Evolutionary conservation across 495 filamentous ascomycete species (phyloP).

Genomic region (Tetracladium marchalianum): DNA sequence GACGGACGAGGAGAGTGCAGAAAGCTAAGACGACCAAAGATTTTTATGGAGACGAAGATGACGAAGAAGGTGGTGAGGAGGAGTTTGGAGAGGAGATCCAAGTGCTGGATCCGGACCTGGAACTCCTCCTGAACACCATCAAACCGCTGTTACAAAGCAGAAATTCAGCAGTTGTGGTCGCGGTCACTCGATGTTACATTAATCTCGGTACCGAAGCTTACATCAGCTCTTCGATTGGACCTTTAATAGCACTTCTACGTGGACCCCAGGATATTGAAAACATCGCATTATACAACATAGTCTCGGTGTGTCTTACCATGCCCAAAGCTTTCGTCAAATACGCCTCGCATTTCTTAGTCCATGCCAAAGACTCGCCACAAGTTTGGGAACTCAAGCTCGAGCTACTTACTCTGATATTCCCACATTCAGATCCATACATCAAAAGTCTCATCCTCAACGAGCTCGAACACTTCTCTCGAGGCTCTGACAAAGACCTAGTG

Average conservation of each 20-base stretch:
- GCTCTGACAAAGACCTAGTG: constrained; percentile 65
- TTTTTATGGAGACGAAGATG: constrained; percentile 67
- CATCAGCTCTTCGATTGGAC: constrained; percentile 61
- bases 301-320: constrained; percentile 65
- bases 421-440: constrained; percentile 60
- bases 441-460: constrained; percentile 85
- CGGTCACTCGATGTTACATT: constrained; percentile 74
- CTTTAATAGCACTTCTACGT: constrained; percentile 74
- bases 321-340: constrained; percentile 76
- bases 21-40: constrained; percentile 40
- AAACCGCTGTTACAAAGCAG: constrained; percentile 80
- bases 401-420: constrained; percentile 79
- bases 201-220: constrained; percentile 72
- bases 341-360: constrained; percentile 77
- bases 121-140: constrained; percentile 69
- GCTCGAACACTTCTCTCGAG: constrained; percentile 81
- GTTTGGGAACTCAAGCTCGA: constrained; percentile 90
- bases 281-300: constrained; percentile 86
- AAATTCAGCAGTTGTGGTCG: constrained; percentile 85
- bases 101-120: constrained; percentile 72
- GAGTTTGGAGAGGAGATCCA: constrained; percentile 41
- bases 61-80: constrained; percentile 30
- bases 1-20: constrained; percentile 45
- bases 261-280: constrained; percentile 78
- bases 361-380: constrained; percentile 67